These are phyloP conservation scores for Nakataea oryzae DNA, from an alignment of 2,329 filamentous ascomycete genomes.

Conservation along the genomic window DNA sequence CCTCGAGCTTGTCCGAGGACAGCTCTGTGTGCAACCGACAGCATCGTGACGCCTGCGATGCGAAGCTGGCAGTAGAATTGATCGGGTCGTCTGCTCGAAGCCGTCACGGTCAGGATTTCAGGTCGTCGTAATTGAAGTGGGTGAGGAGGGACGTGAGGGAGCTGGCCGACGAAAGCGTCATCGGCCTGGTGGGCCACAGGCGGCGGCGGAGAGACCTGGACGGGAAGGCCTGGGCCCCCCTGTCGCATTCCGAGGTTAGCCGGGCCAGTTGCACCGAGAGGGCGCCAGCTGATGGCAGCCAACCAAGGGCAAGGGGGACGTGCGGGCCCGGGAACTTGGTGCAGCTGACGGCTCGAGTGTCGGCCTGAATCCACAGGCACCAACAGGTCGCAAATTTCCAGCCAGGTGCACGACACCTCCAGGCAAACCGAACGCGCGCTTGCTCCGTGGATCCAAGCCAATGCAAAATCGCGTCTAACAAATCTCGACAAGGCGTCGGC, in stretches of 20 bases:
- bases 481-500: neutral
- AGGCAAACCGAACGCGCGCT: neutral
- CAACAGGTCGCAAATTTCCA: neutral
- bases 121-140: neutral
- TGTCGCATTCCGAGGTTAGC: neutral
- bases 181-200: neutral
- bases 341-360: neutral
- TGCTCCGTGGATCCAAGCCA: neutral
- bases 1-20: neutral
- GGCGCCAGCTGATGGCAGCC: no score
- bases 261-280: no score
- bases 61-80: neutral
- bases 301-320: neutral
- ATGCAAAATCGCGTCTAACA: neutral
- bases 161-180: neutral
- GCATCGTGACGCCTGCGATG: neutral
- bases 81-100: no score
- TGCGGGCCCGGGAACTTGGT: no score
- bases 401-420: neutral
- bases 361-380: neutral
- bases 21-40: slow-evolving; percentile 4
- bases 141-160: neutral
- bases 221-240: neutral
- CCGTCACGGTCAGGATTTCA: neutral
- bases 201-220: no score